These are phyloP conservation scores for Lasiodiplodia theobromae DNA, from an alignment of 2,329 filamentous ascomycete species.

Conservation along the genomic window DNA sequence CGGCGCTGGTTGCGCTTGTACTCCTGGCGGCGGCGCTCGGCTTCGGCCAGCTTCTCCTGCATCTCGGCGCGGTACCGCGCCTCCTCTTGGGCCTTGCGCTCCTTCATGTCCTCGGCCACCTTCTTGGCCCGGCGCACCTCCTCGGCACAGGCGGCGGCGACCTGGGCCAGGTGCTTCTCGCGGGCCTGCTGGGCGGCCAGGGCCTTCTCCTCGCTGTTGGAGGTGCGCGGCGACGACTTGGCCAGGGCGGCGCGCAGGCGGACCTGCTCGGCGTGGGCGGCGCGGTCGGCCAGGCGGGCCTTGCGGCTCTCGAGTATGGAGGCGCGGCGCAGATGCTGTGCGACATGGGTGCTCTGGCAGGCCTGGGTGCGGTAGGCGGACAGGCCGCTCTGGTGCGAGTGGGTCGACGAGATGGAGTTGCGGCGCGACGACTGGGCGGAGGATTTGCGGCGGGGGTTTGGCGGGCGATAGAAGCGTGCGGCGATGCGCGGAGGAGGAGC, in stretches of 20 bases:
- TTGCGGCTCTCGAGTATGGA: conserved; percentile 83
- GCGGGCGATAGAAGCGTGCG: conserved; percentile 75
- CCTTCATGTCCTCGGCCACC: conserved; percentile 81
- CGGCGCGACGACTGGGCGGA: conserved; percentile 75
- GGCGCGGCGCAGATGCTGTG: conserved; percentile 79
- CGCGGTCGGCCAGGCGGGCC: conserved; percentile 78
- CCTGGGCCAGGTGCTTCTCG: conserved; percentile 81
- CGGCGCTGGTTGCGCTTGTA: conserved; percentile 62
- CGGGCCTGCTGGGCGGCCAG: conserved; percentile 79
- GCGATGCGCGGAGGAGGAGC: conserved; percentile 79
- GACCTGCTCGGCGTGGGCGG: conserved; percentile 84
- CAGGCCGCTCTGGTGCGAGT: conserved; percentile 72
- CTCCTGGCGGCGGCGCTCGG: conserved; percentile 70
- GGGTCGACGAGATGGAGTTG: conserved; percentile 79
- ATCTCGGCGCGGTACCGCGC: conserved; percentile 74
- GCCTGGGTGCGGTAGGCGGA: conserved; percentile 52
- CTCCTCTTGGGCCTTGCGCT: conserved; percentile 77
- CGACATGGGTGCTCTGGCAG: conserved; percentile 77
- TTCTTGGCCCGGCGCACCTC: conserved; percentile 84
- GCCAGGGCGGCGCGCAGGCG: conserved; percentile 76
- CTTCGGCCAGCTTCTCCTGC: conserved; percentile 80
- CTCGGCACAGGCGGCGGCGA: conserved; percentile 80
- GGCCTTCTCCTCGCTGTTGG: conserved; percentile 76
- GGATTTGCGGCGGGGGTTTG: conserved; percentile 73
- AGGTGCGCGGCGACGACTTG: conserved; percentile 72